Conservation (phyloP, 1,284 basidiomycete species). For the Sporisorium scitamineum region DNA sequence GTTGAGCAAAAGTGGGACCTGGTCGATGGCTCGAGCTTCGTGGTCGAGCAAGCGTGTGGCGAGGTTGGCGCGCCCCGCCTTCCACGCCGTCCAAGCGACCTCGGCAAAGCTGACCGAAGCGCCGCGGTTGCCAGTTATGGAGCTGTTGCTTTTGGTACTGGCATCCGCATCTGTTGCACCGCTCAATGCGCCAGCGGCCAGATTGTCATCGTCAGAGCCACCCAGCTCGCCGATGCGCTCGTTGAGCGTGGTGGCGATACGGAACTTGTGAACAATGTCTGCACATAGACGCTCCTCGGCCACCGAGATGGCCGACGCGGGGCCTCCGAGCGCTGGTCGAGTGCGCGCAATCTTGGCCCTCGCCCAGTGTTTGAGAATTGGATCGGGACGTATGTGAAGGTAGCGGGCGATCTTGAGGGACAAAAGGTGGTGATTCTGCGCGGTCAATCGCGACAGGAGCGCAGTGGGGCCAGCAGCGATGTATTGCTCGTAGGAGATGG, state of each 20-base stretch:
- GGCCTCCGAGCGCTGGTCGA: constrained; percentile 66
- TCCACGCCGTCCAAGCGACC: constrained; percentile 93
- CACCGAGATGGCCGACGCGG: constrained; percentile 27
- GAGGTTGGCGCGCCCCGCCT: constrained; percentile 83
- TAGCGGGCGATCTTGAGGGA: constrained; percentile 90
- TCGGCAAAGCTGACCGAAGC: constrained; percentile 86
- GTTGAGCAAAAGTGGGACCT: constrained; percentile 87
- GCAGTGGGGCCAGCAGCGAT: constrained; percentile 66
- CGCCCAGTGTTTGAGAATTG: constrained; percentile 95
- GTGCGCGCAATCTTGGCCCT: constrained; percentile 86
- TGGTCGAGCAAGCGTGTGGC: constrained; percentile 94
- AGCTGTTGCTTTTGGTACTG: not conserved
- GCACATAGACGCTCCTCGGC: constrained; percentile 81
- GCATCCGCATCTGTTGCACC: not conserved
- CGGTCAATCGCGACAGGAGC: constrained; percentile 84
- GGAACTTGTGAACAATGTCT: constrained; percentile 88
- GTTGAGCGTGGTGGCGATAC: constrained; percentile 72
- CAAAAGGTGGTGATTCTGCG: constrained; percentile 88
- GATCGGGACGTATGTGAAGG: constrained; percentile 83
- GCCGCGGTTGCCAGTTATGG: constrained; percentile 8
- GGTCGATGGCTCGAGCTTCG: constrained; percentile 88
- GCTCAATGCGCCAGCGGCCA: not conserved
- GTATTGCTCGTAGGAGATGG: constrained; percentile 89
- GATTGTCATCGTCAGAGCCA: constrained; percentile 22
- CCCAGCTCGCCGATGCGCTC: constrained; percentile 31